Conservation (phyloP, 768 basidiomycete genomes). For the Pisolithus albus region DNA sequence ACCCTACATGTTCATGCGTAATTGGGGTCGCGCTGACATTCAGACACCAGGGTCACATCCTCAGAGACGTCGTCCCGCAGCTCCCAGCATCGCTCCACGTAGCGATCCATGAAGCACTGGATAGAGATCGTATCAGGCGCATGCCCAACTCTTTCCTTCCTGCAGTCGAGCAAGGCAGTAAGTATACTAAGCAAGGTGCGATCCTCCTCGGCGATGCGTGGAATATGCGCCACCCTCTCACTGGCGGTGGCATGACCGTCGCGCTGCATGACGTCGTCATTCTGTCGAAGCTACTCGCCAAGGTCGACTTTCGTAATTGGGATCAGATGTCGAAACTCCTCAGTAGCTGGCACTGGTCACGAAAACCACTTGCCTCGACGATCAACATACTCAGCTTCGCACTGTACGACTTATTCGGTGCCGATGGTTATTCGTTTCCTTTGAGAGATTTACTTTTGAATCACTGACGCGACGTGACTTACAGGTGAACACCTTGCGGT, state of each 20-base stretch:
- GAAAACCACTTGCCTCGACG: slow-evolving; percentile 78
- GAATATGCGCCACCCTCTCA: slow-evolving; percentile 99
- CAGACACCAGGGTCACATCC: slow-evolving; percentile 52
- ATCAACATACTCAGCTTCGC: slow-evolving; percentile 93
- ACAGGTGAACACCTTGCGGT: slow-evolving; percentile 56
- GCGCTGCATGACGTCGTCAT: slow-evolving; percentile 82
- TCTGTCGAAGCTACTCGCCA: slow-evolving; percentile 53
- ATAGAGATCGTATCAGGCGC: slow-evolving; percentile 71
- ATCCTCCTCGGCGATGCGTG: slow-evolving; percentile 91
- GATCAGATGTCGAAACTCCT: slow-evolving; percentile 43
- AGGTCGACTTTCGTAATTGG: slow-evolving; percentile 46
- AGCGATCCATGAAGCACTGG: slow-evolving; percentile 61
- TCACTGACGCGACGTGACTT: neutral
- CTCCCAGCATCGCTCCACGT: slow-evolving; percentile 68
- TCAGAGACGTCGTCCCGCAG: slow-evolving; percentile 67
- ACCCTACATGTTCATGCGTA: neutral
- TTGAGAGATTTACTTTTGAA: neutral
- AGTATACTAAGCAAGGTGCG: slow-evolving; percentile 52
- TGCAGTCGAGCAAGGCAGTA: slow-evolving; percentile 55
- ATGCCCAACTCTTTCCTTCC: slow-evolving; percentile 98
- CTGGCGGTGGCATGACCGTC: slow-evolving; percentile 98
- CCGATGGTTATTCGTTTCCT: slow-evolving; percentile 58
- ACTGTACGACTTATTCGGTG: slow-evolving; percentile 90
- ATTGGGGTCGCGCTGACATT: slow-evolving; percentile 2
- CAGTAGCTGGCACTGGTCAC: slow-evolving; percentile 74